Conservation (phyloP, 2,329 filamentous ascomycete genomes). For the Clonostachys byssicola region DNA sequence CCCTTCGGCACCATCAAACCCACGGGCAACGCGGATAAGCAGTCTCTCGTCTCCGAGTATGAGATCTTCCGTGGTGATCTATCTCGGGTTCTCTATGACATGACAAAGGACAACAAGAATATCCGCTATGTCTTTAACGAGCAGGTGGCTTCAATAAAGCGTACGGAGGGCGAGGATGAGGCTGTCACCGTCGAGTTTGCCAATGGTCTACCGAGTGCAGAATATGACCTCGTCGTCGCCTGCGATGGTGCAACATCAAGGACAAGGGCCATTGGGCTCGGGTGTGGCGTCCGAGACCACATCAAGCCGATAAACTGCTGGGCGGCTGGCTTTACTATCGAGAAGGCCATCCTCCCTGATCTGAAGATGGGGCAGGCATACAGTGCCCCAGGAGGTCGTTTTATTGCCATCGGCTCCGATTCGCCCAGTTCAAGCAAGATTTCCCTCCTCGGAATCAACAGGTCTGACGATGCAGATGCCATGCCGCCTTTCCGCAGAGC, state of each 20-base stretch:
- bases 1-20: constrained; percentile 25
- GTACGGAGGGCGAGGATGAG: constrained; percentile 10
- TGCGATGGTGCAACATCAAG: constrained; percentile 41
- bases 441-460: constrained; percentile 25
- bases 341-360: constrained; percentile 27
- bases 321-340: constrained; percentile 34
- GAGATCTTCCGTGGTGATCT: constrained; percentile 54
- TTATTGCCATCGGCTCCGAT: constrained; percentile 25
- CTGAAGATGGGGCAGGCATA: constrained; percentile 27
- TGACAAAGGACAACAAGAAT: constrained; percentile 12
- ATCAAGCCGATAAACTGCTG: constrained; percentile 28
- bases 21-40: constrained; percentile 29
- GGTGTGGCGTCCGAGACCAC: constrained; percentile 29
- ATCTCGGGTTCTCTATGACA: constrained; percentile 33
- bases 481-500: constrained; percentile 26
- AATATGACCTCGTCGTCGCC: constrained; percentile 44
- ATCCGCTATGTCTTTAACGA: constrained; percentile 25
- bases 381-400: constrained; percentile 29
- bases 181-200: constrained; percentile 32
- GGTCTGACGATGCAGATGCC: constrained; percentile 14
- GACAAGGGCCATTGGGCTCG: constrained; percentile 37
- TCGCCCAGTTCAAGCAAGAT: constrained; percentile 21
- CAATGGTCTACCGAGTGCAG: constrained; percentile 22
- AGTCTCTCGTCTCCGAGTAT: constrained; percentile 42
- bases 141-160: constrained; percentile 26